Conservation (phyloP, 129 eudicot species). For the Flaveria brownii region DNA sequence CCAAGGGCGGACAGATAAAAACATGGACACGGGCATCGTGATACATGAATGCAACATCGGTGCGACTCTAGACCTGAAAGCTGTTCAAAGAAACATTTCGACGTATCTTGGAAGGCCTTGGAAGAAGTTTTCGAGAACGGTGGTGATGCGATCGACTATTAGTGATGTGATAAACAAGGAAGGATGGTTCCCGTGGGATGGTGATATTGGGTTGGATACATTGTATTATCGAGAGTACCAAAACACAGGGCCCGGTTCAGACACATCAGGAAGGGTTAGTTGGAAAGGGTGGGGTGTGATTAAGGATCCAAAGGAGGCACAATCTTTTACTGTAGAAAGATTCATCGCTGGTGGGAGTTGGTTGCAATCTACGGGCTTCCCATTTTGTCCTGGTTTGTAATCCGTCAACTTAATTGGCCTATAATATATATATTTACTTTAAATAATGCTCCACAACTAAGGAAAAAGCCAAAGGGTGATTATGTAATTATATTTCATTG, state of each 20-base stretch:
- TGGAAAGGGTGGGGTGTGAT: conserved; percentile 64
- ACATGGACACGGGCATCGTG: conserved; percentile 55
- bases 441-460: no score
- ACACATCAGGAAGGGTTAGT: conserved; percentile 43
- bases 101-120: conserved; percentile 69
- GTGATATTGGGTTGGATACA: conserved; percentile 47
- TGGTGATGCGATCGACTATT: conserved; percentile 48
- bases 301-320: conserved; percentile 32
- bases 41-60: conserved; percentile 48
- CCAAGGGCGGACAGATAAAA: conserved; percentile 56
- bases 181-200: conserved; percentile 61
- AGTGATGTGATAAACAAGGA: conserved; percentile 41
- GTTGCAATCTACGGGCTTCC: conserved; percentile 40
- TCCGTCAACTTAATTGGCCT: no score
- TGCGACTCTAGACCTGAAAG: conserved; percentile 45
- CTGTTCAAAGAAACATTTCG: conserved; percentile 23
- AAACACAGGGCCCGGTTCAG: conserved; percentile 58
- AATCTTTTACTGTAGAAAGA: conserved; percentile 38
- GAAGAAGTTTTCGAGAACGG: conserved; percentile 59
- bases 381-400: conserved; percentile 26
- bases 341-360: conserved; percentile 50
- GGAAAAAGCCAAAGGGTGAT: no score
- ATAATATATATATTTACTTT: no score
- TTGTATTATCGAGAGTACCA: conserved; percentile 60
- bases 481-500: no score